phyloP scores from a whole-genome alignment of 179 eudicot genomes.

The Heliamphora pulchella region DNA sequence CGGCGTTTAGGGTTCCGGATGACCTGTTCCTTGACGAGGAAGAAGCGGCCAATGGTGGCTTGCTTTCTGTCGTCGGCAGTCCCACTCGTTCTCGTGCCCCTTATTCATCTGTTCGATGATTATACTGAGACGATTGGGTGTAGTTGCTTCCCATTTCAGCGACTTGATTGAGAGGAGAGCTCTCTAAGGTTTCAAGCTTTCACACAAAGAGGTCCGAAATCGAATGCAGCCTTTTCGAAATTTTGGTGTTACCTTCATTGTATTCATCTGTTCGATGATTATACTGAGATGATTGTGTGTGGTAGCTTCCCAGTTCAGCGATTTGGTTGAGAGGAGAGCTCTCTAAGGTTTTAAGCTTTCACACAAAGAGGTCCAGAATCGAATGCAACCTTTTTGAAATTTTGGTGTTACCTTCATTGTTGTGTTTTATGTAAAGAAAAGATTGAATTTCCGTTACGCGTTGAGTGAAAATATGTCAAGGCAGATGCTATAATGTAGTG shows the following conservation, averaged over 20 bases:
- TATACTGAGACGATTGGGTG: not conserved
- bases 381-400: not conserved
- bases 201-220: not conserved
- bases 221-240: too few species aligned
- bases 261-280: slow-evolving; percentile 4
- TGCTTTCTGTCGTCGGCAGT: slow-evolving; percentile 35
- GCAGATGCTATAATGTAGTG: not conserved
- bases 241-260: not conserved
- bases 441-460: not conserved
- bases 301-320: not conserved
- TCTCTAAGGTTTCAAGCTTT: not conserved
- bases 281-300: not conserved
- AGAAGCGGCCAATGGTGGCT: slow-evolving; percentile 31
- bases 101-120: slow-evolving; percentile 4
- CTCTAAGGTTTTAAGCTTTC: not conserved
- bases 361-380: not conserved
- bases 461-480: not conserved
- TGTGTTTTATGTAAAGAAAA: not conserved
- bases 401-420: not conserved
- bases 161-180: not conserved
- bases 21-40: slow-evolving; percentile 53
- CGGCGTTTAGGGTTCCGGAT: slow-evolving; percentile 44
- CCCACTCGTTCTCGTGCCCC: not conserved
- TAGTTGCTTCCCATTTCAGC: not conserved
- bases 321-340: not conserved